Base-by-base conservation (phyloP, 495 filamentous ascomycete genomes). In the Xylaria nigripes region DNA sequence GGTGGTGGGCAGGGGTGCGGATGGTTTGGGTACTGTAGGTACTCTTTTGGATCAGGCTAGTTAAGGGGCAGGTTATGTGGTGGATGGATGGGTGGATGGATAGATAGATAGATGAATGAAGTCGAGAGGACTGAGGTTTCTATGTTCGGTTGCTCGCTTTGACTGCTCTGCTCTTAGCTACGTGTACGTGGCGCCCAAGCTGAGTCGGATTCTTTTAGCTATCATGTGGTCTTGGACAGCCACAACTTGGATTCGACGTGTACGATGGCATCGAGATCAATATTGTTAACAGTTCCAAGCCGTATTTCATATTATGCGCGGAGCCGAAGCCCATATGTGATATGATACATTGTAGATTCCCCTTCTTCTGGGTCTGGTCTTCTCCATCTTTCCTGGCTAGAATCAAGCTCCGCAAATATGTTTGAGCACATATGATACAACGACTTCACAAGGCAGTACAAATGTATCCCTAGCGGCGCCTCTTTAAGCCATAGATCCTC, bases 401-500 rank as follows among this genome's bases (percentile, higher is more conserved):
- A 54, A 43, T 23, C 34, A 48, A 23, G 23, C 12, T 21, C 45
- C 32, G 1, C 32, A 32, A 6, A 38, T 30, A 44, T 55, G n/a
- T 42, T 55, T 55, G 27, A 50, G 50, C 54, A 56, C 18, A 45
- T 56, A 24, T 55, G 48, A 50, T 50, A 56, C 46, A 50, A 27
- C 49, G 41, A 30, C 19, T 41, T 44, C 16, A 41, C 15, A 27
- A 15, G 15, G n/a, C 25, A 43, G n/a, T 44, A 42, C 24, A 43
- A 7, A 16, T 21, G 23, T 13, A 32, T 25, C 21, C 43, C 57
- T 59, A 69, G 10, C 53, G 44, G 23, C 64, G 62, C 13, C 53
- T 57, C 22, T 57, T 45, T 18, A 65, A 48, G 34, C 67, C 64
- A 21, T 50, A 51, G 57, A 77, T 75, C 16, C 69, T 70, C 72